A percentile compares a stretch with the other conserved stretches of the same genome.
These are phyloP conservation scores for Baorangia bicolor DNA, from an alignment of 768 basidiomycete genomes.

Conservation along the genomic window DNA sequence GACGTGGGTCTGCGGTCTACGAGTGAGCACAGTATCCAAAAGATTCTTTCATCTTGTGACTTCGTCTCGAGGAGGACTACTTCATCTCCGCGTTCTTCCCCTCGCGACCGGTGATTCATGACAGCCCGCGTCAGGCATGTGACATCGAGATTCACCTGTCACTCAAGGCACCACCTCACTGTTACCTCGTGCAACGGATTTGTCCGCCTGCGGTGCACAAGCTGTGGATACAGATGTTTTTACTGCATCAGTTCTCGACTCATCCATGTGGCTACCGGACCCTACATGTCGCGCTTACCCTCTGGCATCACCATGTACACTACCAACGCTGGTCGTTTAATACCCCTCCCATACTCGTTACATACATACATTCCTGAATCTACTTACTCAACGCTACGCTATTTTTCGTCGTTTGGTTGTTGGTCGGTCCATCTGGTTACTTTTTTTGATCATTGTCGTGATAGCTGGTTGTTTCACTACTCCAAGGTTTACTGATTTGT, in stretches of 20 bases:
- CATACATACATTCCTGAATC: constrained; percentile 15
- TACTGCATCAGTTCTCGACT: background rate
- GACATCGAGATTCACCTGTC: constrained; percentile 1
- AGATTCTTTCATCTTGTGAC: constrained; percentile 8
- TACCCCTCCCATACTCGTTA: constrained; percentile 20
- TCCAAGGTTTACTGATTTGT: constrained; percentile 2
- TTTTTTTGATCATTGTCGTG: constrained; percentile 6
- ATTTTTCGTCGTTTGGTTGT: constrained; percentile 7
- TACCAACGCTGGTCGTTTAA: constrained; percentile 29
- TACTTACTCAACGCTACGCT: constrained; percentile 14
- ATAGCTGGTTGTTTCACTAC: constrained; percentile 9
- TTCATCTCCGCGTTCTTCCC: constrained; percentile 22
- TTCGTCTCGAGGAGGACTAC: constrained; percentile 15
- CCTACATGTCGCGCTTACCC: background rate
- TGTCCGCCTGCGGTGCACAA: background rate
- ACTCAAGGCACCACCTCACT: background rate
- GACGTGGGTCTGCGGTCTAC: constrained; percentile 16
- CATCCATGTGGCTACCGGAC: background rate
- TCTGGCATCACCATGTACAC: constrained; percentile 9
- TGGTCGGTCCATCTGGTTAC: constrained; percentile 2
- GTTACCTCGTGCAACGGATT: background rate
- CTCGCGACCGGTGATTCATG: constrained; percentile 23
- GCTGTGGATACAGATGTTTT: background rate
- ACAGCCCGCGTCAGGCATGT: background rate
- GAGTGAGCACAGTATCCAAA: constrained; percentile 22